phyloP scores from a whole-genome alignment of 164 flowering plant species.

The Houttuynia cordata region DNA sequence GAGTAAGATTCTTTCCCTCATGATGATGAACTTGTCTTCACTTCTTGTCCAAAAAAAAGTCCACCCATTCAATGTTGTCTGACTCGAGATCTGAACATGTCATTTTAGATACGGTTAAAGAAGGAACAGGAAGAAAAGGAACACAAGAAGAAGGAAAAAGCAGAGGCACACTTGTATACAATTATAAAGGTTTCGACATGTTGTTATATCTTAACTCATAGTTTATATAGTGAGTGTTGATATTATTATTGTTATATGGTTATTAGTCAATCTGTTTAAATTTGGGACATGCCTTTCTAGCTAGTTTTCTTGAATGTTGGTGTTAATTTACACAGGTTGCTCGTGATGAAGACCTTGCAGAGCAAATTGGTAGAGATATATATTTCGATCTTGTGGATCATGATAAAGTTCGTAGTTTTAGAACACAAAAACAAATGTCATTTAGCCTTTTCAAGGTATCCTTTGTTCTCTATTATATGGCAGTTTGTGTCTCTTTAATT shows the following conservation, averaged over 20 bases:
- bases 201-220: neutral
- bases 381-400: slow-evolving; percentile 87
- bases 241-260: neutral
- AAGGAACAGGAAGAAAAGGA: slow-evolving; percentile 92
- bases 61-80: neutral
- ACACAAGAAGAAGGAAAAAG: slow-evolving; percentile 74
- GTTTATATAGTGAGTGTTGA: too few species aligned
- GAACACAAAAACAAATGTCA: slow-evolving; percentile 58
- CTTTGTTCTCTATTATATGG: too few species aligned
- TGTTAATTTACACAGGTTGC: slow-evolving; percentile 41
- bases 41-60: too few species aligned
- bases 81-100: neutral
- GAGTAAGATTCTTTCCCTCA: slow-evolving; percentile 27
- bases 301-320: too few species aligned
- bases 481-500: too few species aligned
- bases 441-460: slow-evolving; percentile 58
- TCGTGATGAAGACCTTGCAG: slow-evolving; percentile 56
- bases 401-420: slow-evolving; percentile 72
- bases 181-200: slow-evolving; percentile 52
- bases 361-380: slow-evolving; percentile 71
- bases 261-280: neutral
- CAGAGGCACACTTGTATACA: slow-evolving; percentile 76
- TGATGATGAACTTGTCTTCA: neutral
- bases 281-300: neutral
- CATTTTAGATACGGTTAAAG: slow-evolving; percentile 60